A percentile compares a stretch with the other conserved stretches of the same genome.
These are phyloP conservation scores for Phytophthora pistaciae DNA, from an alignment of 352 stramenopile species.

Conservation along the genomic window DNA sequence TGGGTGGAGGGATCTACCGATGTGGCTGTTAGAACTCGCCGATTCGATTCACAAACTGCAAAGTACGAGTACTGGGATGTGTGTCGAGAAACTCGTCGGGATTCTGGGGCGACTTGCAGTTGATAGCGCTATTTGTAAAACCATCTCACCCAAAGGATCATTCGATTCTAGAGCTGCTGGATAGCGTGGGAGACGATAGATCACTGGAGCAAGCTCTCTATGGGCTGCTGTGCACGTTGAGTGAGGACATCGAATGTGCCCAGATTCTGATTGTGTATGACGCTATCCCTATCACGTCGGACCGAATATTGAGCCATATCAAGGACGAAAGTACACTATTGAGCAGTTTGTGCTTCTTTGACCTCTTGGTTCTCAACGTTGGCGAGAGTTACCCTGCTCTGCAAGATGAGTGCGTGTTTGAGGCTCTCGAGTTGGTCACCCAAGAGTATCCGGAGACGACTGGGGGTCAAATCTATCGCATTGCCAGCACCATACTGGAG, in stretches of 20 bases:
- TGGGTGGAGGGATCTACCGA: constrained; percentile 38
- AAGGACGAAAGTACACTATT: constrained; percentile 42
- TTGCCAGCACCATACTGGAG: constrained; percentile 32
- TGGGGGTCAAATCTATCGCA: constrained; percentile 26
- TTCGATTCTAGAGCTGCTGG: constrained; percentile 44
- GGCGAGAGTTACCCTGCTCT: constrained; percentile 27
- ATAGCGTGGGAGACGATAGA: constrained; percentile 16
- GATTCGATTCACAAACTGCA: constrained; percentile 31
- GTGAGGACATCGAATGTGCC: constrained; percentile 36
- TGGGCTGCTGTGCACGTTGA: constrained; percentile 42
- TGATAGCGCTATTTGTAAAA: constrained; percentile 26
- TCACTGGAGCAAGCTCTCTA: constrained; percentile 44
- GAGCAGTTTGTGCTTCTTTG: constrained; percentile 41
- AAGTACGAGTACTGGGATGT: constrained; percentile 19
- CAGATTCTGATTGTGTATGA: constrained; percentile 52
- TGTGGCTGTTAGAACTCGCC: constrained; percentile 45
- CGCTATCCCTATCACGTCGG: constrained; percentile 40
- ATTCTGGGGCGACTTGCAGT: constrained; percentile 46
- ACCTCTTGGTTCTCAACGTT: constrained; percentile 30
- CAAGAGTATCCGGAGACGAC: constrained; percentile 28
- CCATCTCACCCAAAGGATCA: constrained; percentile 33
- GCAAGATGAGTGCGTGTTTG: constrained; percentile 35
- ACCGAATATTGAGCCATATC: constrained; percentile 40
- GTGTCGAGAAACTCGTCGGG: constrained; percentile 58
- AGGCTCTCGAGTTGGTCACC: constrained; percentile 24